Percentiles rank a stretch among this genome's conserved stretches.
Evolutionary conservation across 1,284 basidiomycete genomes (phyloP).

Genomic region (Boletus sp.): DNA sequence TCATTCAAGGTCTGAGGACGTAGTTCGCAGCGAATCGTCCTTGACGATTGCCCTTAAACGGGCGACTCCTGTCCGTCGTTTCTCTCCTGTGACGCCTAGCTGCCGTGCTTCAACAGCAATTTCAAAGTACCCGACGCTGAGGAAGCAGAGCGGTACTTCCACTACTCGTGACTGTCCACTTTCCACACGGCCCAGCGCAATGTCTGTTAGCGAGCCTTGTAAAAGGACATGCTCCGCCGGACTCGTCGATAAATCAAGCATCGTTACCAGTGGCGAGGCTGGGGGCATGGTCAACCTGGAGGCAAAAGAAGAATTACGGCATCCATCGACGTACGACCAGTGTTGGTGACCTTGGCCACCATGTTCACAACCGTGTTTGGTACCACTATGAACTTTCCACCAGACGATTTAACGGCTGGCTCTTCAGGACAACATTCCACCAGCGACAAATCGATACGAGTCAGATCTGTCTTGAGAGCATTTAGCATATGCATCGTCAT

Average conservation of each 20-base stretch:
- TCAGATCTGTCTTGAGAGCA: conserved; percentile 61
- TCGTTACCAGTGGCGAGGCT: conserved; percentile 52
- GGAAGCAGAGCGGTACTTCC: conserved; percentile 67
- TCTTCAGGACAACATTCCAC: conserved; percentile 34
- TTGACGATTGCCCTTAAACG: conserved; percentile 16
- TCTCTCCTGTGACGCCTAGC: conserved; percentile 9
- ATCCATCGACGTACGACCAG: conserved; percentile 41
- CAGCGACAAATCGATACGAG: conserved; percentile 57
- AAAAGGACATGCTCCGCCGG: conserved; percentile 64
- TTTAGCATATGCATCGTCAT: conserved; percentile 77
- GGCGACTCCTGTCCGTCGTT: conserved; percentile 24
- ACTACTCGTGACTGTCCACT: conserved; percentile 49
- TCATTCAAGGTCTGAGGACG: conserved; percentile 1
- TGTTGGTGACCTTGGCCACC: conserved; percentile 54
- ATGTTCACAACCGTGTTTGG: conserved; percentile 60
- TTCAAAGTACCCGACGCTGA: conserved; percentile 70
- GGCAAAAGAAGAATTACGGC: not conserved
- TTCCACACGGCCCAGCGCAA: conserved; percentile 56
- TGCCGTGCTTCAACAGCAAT: conserved; percentile 53
- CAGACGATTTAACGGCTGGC: conserved; percentile 26
- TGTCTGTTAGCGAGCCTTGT: conserved; percentile 60
- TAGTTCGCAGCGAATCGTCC: conserved; percentile 8
- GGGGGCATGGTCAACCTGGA: conserved; percentile 9
- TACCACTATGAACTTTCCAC: conserved; percentile 44
- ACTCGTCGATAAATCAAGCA: conserved; percentile 50